Conservation (phyloP, 2,329 filamentous ascomycete genomes). For the Davidsoniella virescens region DNA sequence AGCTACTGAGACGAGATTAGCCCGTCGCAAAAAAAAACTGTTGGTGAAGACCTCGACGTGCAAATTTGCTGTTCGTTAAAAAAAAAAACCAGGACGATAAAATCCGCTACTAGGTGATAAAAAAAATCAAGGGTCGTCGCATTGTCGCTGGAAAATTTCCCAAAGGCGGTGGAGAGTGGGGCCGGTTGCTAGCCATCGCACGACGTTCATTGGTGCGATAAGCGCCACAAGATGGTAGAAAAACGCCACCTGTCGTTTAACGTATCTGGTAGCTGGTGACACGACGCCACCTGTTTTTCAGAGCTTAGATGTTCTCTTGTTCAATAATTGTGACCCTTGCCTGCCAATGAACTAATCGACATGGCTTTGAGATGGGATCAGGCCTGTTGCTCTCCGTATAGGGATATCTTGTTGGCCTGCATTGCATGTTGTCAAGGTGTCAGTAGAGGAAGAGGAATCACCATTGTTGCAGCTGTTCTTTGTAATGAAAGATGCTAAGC, state of each 20-base stretch:
- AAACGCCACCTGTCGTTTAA: background rate
- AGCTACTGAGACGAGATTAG: background rate
- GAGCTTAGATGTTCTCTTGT: too few relatives aligned
- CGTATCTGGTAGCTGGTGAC: background rate
- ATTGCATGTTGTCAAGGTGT: background rate
- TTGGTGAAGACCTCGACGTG: background rate
- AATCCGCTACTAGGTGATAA: background rate
- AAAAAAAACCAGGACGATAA: slow-evolving; percentile 4
- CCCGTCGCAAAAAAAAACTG: background rate
- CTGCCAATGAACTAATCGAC: too few relatives aligned
- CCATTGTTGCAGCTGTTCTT: too few relatives aligned
- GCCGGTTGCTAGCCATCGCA: slow-evolving; percentile 3
- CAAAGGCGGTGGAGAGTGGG: slow-evolving; percentile 12
- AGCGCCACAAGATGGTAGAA: slow-evolving; percentile 6
- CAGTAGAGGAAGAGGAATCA: too few relatives aligned
- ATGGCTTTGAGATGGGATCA: too few relatives aligned
- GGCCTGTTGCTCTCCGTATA: too few relatives aligned
- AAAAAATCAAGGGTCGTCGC: slow-evolving; percentile 8
- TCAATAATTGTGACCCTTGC: too few relatives aligned
- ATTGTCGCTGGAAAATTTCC: slow-evolving; percentile 10
- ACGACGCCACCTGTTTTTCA: background rate
- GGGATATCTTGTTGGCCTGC: background rate
- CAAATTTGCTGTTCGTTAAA: background rate
- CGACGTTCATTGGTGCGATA: slow-evolving; percentile 9
- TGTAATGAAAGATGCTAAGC: too few relatives aligned